phyloP scores from a whole-genome alignment of 345 rosid species.

The Moricandia moricandioides region DNA sequence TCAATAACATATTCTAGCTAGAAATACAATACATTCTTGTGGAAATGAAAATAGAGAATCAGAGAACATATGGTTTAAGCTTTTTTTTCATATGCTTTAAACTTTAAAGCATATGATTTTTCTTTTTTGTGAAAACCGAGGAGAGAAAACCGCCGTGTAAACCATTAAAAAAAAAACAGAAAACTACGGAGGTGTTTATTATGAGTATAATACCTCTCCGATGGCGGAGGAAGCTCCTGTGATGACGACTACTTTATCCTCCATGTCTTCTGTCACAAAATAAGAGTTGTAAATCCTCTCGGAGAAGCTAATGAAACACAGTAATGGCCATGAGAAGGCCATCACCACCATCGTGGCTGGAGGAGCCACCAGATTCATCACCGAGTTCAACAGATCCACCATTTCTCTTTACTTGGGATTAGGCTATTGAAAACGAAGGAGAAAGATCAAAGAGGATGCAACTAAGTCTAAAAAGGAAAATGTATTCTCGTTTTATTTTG shows the following conservation, averaged over 20 bases:
- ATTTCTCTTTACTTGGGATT: background rate
- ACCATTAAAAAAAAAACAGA: too few species aligned
- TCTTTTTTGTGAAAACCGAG: too few species aligned
- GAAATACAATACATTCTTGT: background rate
- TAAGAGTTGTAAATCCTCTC: constrained; percentile 60
- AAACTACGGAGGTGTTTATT: too few species aligned
- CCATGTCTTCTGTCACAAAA: constrained; percentile 48
- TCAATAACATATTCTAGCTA: background rate
- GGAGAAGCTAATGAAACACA: constrained; percentile 57
- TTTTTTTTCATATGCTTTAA: too few species aligned
- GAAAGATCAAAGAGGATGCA: background rate
- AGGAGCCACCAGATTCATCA: constrained; percentile 74
- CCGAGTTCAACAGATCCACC: constrained; percentile 62
- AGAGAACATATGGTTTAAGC: background rate
- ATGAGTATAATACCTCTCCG: constrained; percentile 62
- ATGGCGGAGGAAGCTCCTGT: constrained; percentile 96
- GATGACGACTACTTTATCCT: constrained; percentile 75
- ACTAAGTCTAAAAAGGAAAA: background rate
- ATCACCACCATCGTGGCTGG: constrained; percentile 73
- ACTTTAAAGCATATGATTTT: background rate
- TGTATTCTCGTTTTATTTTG: background rate
- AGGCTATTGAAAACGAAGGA: constrained; percentile 10
- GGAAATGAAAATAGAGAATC: background rate
- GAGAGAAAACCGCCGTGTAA: background rate
- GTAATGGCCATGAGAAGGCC: constrained; percentile 88